These are phyloP conservation scores for Raffaelea albimanens DNA, from an alignment of 2,329 filamentous ascomycete genomes.

Conservation along the genomic window DNA sequence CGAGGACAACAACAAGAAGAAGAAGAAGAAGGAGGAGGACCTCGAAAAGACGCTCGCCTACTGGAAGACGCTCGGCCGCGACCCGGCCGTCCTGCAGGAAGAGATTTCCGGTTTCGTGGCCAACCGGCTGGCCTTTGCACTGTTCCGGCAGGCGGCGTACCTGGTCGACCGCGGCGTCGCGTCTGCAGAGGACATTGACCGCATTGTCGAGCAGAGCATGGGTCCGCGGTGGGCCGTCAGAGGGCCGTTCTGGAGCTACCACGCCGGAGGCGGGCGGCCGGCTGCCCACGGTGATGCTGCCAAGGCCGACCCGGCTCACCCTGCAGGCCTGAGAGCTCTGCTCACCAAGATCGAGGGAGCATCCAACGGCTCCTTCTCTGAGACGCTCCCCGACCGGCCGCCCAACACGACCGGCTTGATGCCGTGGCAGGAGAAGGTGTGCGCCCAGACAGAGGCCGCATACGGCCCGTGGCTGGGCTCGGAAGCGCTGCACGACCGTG, in stretches of 20 bases:
- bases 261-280: slow-evolving; percentile 5
- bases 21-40: slow-evolving; percentile 17
- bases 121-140: slow-evolving; percentile 32
- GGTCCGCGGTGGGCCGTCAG: slow-evolving; percentile 8
- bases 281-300: neutral
- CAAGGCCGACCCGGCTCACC: neutral
- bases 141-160: slow-evolving; percentile 25
- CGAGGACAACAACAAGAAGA: slow-evolving; percentile 18
- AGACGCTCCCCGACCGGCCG: neutral
- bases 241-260: slow-evolving; percentile 7
- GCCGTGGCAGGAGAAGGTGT: neutral
- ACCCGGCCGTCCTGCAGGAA: slow-evolving; percentile 27
- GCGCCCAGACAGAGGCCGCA: neutral
- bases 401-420: no score
- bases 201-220: slow-evolving; percentile 5
- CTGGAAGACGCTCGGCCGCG: slow-evolving; percentile 24
- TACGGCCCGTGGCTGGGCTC: neutral
- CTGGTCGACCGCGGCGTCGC: slow-evolving; percentile 22
- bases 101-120: slow-evolving; percentile 33
- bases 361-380: no score
- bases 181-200: slow-evolving; percentile 18
- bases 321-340: neutral
- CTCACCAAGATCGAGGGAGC: neutral
- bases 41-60: slow-evolving; percentile 15
- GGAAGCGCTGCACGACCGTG: neutral